Evolutionary conservation across 2,329 filamentous ascomycete genomes (phyloP), one percentile per base, ranked within the genome.

Genomic region (Nemania diffusa): DNA sequence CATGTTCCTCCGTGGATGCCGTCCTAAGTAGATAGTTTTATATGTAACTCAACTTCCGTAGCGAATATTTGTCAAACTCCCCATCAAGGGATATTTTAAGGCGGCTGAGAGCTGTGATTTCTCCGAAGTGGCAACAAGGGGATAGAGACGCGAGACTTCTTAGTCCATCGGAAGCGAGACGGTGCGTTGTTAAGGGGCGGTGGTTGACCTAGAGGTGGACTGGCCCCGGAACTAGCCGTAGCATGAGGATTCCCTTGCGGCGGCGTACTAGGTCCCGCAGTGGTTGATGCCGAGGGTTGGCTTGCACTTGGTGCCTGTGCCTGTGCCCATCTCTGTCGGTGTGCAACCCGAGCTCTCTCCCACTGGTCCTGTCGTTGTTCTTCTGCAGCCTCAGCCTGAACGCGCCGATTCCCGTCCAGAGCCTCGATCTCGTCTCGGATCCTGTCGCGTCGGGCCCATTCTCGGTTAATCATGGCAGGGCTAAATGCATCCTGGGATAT

Each of bases 371-470:
- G 57, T 27, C 46, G 46, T 22, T 7, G 32, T 5, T 17, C 24
- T 52, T 60, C 57, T 9, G 57, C 57, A 22, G 57, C 46, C n/a
- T 60, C 46, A 5, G 57, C 46, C 1, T 60, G 32, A 7, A 32
- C 46, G 11, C 57, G 57, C 24, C 15, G 27, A 42, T 29, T 42
- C 32, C n/a, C 46, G 15, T 22, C 22, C 1, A 60, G 44, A 7
- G 46, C 9, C 24, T 52, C 32, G 32, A 60, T 52, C 46, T 40
- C 57, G 46, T 60, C 57, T 7, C 46, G 57, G 46, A 60, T 60
- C 46, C 32, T 51, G 32, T 60, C 57, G 17, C 57, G 57, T n/a
- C 57, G 46, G 34, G 32, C 32, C 57, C 57, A 60, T 52, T 60
- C 57, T 52, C 57, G 24, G 32, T 60, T 52, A 22, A 42, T 52